Evolutionary conservation across 768 basidiomycete species (phyloP), one percentile per base, ranked within the genome.

Genomic region (Russula vinacea): DNA sequence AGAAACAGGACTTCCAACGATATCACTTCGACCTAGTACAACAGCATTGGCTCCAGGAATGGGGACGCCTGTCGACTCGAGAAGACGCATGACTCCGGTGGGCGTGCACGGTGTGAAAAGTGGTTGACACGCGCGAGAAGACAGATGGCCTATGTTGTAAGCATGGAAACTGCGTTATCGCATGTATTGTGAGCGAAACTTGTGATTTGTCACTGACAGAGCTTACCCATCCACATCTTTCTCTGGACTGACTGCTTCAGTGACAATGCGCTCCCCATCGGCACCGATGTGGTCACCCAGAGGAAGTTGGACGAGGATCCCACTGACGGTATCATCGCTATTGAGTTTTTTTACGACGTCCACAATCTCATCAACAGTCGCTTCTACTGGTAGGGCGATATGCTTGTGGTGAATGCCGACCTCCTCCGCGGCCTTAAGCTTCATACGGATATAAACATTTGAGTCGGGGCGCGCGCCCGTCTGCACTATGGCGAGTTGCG

Each of bases 171-270:
- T 94, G 67, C 57, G 40, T 56, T 24, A 39, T 49, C 19, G 37
- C 52, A 49, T 49, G 60, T 26, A 29, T 51, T 26, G 42, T 33
- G 37, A 53, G 42, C 8, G 32, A n/a, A 42, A 39, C 24, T 44
- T 24, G 6, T 45, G 44, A 58, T 40, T 26, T 50, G 44, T 44
- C 22, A 53, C 45, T 8, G 52, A 44, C 47, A 22, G 35, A 8
- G 75, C 81, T 61, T 70, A 94, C 92, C 94, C 97, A 75, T 99
- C 97, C 65, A 99, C 89, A 70, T 99, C 97, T 78, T 99, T 99
- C 74, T 88, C 84, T 19, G 94, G 93, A 64, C 86, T 90, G 64
- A 99, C 86, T 13, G 92, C 88, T 75, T 98, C 96, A n/a, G 94
- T 98, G 58, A 99, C 90, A 29, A 81, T 81, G 58, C 94, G 88